Percentiles rank a stretch among this genome's conserved stretches.
Conservation (phyloP, 2,329 filamentous ascomycete species). For the Aspergillus aculeatinus region DNA sequence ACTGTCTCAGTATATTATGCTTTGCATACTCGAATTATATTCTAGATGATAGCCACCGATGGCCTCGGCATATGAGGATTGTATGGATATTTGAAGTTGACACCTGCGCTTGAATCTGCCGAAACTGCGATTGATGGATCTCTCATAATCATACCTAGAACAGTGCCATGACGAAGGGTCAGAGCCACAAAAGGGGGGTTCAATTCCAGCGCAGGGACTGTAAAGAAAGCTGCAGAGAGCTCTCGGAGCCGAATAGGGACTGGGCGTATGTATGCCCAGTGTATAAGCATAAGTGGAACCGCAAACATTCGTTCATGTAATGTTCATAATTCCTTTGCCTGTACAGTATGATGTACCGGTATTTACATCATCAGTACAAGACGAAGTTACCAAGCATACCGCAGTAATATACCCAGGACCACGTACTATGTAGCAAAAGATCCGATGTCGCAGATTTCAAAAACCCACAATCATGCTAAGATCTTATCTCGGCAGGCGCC, state of each 20-base stretch:
- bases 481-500: slow-evolving; percentile 25
- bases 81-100: background rate
- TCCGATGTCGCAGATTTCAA: slow-evolving; percentile 23
- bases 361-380: background rate
- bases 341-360: background rate
- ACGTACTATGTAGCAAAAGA: slow-evolving; percentile 1
- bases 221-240: too few relatives aligned
- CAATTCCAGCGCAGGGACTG: too few relatives aligned
- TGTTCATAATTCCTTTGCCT: too few relatives aligned
- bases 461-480: slow-evolving; percentile 17
- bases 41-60: background rate
- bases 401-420: background rate
- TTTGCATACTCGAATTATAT: slow-evolving; percentile 17
- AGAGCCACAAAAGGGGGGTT: too few relatives aligned
- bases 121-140: too few relatives aligned
- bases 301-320: too few relatives aligned
- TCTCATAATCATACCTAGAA: too few relatives aligned
- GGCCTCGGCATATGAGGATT: background rate
- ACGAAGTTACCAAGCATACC: background rate
- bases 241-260: too few relatives aligned
- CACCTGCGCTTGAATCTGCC: too few relatives aligned
- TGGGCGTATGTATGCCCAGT: too few relatives aligned
- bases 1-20: slow-evolving; percentile 16
- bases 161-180: too few relatives aligned
- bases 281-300: too few relatives aligned